Conservation (phyloP, 257 asterid species). For the Solanum phureja region DNA sequence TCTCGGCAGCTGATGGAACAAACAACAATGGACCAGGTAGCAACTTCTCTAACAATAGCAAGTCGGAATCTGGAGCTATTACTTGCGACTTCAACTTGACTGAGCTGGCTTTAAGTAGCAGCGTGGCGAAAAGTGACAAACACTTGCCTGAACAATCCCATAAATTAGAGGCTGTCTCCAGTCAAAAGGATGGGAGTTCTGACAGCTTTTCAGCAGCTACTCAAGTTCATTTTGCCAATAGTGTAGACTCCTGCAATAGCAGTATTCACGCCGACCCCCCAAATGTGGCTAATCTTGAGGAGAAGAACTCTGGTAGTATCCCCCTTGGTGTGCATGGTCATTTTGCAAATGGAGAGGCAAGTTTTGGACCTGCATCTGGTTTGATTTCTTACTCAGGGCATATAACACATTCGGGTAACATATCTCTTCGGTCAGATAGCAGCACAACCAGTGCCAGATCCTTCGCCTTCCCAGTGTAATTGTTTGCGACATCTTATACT, state of each 20-base stretch:
- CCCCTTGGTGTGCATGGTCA: conserved; percentile 1
- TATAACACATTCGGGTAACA: conserved; percentile 32
- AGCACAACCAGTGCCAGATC: conserved; percentile 53
- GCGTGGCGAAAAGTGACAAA: background rate
- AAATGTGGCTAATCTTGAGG: conserved; percentile 5
- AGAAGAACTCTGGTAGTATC: background rate
- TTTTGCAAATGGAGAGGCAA: conserved; percentile 30
- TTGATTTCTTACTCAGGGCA: conserved; percentile 23
- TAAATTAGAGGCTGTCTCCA: background rate
- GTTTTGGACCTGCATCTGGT: conserved; percentile 21
- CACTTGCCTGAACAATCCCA: background rate
- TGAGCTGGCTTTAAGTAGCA: background rate
- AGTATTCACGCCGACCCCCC: background rate
- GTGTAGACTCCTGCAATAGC: conserved; percentile 7
- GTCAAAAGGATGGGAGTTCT: background rate
- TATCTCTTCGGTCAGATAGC: conserved; percentile 50
- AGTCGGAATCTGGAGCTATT: conserved; percentile 31
- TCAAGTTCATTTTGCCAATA: background rate
- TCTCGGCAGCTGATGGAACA: background rate
- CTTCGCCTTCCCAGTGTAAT: conserved; percentile 61
- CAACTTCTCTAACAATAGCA: conserved; percentile 21
- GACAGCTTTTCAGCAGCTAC: background rate
- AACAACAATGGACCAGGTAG: conserved; percentile 7
- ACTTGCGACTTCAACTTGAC: conserved; percentile 38
- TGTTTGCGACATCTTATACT: background rate